Evolutionary conservation across 2,329 filamentous ascomycete genomes (phyloP).

Genomic region (Cercospora sojina): DNA sequence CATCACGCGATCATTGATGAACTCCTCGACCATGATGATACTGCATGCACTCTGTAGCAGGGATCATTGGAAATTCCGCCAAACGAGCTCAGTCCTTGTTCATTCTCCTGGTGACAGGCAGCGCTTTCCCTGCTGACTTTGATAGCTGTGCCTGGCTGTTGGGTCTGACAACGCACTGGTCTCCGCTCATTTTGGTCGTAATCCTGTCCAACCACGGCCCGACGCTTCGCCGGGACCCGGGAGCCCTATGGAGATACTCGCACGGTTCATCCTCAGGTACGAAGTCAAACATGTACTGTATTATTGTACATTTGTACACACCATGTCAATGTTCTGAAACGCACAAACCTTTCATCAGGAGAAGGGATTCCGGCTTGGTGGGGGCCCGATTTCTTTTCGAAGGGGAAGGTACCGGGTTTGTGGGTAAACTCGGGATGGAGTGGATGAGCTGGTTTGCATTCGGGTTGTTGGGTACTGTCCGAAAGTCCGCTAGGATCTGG

Average conservation of each 20-base stretch:
- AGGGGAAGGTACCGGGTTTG: neutral
- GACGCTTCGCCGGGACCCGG: neutral
- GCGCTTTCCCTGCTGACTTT: neutral
- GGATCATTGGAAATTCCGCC: neutral
- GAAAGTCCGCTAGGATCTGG: neutral
- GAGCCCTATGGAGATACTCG: neutral
- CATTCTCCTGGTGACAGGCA: neutral
- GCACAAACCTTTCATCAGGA: neutral
- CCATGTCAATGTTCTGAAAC: neutral
- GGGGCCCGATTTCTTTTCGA: neutral
- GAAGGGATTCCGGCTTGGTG: neutral
- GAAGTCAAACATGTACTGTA: too few relatives aligned
- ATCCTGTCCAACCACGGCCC: neutral
- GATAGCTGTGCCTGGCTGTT: neutral
- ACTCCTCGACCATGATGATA: neutral
- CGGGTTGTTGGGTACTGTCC: neutral
- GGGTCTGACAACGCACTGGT: neutral
- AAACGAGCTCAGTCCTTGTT: neutral
- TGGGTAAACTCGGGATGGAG: neutral
- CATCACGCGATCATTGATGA: neutral
- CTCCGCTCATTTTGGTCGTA: neutral
- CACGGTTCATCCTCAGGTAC: neutral
- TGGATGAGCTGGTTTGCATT: conserved; percentile 30
- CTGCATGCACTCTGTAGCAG: neutral
- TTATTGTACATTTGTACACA: neutral